Evolutionary conservation across 805 yeast species (phyloP).

Genomic region (Yamadazyma tumulicola): DNA sequence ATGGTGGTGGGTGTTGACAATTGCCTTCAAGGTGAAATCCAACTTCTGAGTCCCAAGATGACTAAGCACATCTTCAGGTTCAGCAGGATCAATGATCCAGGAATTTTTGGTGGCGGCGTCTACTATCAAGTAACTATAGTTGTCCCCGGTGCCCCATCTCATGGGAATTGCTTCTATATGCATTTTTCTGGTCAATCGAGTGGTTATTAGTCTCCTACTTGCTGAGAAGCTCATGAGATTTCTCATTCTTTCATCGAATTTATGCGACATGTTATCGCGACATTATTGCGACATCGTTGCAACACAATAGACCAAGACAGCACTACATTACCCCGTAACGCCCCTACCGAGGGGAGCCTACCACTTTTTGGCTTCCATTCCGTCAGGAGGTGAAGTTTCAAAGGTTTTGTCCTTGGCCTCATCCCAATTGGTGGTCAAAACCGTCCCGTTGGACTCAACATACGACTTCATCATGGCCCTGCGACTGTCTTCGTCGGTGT

Average conservation of each 20-base stretch:
- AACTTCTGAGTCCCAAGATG: slow-evolving; percentile 41
- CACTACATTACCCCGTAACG: no score
- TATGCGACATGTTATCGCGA: no score
- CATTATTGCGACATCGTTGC: no score
- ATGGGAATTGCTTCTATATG: slow-evolving; percentile 78
- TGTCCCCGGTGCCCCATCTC: slow-evolving; percentile 95
- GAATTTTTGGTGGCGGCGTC: slow-evolving; percentile 66
- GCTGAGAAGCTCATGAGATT: no score
- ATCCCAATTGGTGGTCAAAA: slow-evolving; percentile 89
- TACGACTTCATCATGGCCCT: slow-evolving; percentile 97
- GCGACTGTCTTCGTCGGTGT: slow-evolving; percentile 81
- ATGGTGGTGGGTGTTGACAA: slow-evolving; percentile 96
- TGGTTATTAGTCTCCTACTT: no score
- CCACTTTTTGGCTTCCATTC: slow-evolving; percentile 61
- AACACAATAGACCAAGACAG: no score
- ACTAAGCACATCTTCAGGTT: slow-evolving; percentile 60
- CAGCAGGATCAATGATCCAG: slow-evolving; percentile 92
- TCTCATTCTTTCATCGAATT: no score
- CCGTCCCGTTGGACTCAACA: slow-evolving; percentile 90
- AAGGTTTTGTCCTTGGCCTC: slow-evolving; percentile 69
- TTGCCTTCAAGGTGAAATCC: slow-evolving; percentile 57
- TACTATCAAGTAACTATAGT: slow-evolving; percentile 76
- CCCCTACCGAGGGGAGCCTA: no score
- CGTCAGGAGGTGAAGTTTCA: slow-evolving; percentile 72
- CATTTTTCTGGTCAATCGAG: slow-evolving; percentile 71